Evolutionary conservation across 1,284 basidiomycete species (phyloP), one percentile per base, ranked within the genome.

Genomic region (Ustilago bromivora): DNA sequence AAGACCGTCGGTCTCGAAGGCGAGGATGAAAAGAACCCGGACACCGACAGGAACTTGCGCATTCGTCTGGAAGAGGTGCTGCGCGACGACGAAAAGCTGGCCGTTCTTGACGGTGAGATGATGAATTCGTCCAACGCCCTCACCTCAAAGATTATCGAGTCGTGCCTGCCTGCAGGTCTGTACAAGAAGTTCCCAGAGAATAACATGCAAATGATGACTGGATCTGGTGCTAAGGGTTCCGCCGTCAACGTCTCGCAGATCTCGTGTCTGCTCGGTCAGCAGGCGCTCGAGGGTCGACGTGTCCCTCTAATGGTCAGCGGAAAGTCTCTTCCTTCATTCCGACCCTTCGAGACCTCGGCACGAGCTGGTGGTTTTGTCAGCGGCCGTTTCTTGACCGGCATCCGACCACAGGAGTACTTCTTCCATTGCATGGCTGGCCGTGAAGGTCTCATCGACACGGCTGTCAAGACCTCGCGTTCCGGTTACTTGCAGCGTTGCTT

Each of bases 371-470:
- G 97, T n/a, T 99, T 97, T 87, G 94, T 99, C 57, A 95, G 94
- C n/a, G 97, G 96, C 87, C 94, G 97, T 59, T 99, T 99, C 91
- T 90, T 99, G 89, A 99, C 97, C 19, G 97, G 97, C 70, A 92
- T 99, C 86, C 94, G 93, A 76, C 97, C 97, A 0, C 97, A 99
- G 86, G 97, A 99, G 87, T 99, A 98, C 88, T 99, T 98, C 89
- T 99, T 99, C 90, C 97, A 99, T 88, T 98, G 97, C 87, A 99
- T 99, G 97, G 96, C 97, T 69, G 97, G 97, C 61, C 92, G 97
- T 82, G 97, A 99, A 88, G 97, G 97, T 87, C 90, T 99, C 38
- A 99, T 99, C 84, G 97, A 99, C 86, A 99, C 97, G 11, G 97
- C 97, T 57, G 97, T 99, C 87, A 99, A 99, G 88, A 99, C 97